phyloP scores from a whole-genome alignment of 768 basidiomycete species.

The Leucogyrophana mollusca region DNA sequence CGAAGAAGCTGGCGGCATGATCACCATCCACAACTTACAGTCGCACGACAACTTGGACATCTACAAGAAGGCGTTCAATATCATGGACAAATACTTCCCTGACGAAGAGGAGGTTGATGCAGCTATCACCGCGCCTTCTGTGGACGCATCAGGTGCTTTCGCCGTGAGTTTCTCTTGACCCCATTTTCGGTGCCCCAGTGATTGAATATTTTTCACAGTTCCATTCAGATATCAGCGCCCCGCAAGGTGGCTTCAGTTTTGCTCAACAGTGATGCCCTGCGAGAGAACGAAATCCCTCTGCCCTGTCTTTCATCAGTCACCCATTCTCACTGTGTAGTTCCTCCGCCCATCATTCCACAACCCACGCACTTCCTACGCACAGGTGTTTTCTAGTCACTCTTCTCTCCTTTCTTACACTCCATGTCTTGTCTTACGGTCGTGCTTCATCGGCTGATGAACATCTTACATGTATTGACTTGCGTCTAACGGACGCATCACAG shows the following conservation, averaged over 20 bases:
- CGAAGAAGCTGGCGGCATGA: slow-evolving; percentile 99
- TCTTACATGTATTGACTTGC: slow-evolving; percentile 19
- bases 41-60: slow-evolving; percentile 99
- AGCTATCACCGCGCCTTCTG: slow-evolving; percentile 71
- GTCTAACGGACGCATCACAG: slow-evolving; percentile 33
- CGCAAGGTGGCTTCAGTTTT: slow-evolving; percentile 96
- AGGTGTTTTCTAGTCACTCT: slow-evolving; percentile 6
- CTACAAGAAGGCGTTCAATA: slow-evolving; percentile 99
- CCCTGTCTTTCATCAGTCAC: slow-evolving; percentile 6
- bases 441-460: slow-evolving; percentile 6
- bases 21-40: slow-evolving; percentile 97
- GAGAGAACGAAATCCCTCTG: neutral
- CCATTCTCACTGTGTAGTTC: slow-evolving; percentile 2
- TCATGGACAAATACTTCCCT: slow-evolving; percentile 98
- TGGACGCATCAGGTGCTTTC: slow-evolving; percentile 72
- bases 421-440: slow-evolving; percentile 16
- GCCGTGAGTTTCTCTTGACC: slow-evolving; percentile 47
- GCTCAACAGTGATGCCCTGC: slow-evolving; percentile 51
- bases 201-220: slow-evolving; percentile 55
- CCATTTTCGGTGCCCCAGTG: slow-evolving; percentile 6
- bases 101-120: slow-evolving; percentile 94
- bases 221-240: slow-evolving; percentile 81
- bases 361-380: slow-evolving; percentile 14
- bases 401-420: slow-evolving; percentile 9
- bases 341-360: slow-evolving; percentile 18